Conservation (phyloP, 2,329 filamentous ascomycete genomes). For the Penicillium sp. region DNA sequence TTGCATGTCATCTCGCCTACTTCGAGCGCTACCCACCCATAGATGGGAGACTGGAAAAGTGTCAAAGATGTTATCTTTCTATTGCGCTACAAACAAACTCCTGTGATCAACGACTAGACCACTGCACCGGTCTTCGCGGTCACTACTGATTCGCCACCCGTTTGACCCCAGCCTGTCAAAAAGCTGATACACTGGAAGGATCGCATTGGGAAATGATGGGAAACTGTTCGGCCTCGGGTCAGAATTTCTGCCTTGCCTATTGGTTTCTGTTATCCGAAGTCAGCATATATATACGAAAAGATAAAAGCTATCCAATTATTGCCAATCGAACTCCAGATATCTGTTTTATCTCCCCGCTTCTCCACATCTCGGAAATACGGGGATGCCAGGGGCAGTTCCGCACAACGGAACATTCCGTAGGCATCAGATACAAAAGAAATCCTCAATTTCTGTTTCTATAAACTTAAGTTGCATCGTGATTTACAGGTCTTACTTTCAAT, state of each 20-base stretch:
- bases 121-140: neutral
- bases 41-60: too few species aligned
- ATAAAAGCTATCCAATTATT: too few species aligned
- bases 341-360: too few species aligned
- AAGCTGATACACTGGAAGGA: too few species aligned
- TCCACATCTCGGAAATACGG: neutral
- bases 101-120: neutral
- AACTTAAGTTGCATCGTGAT: neutral
- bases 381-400: neutral
- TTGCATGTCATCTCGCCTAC: neutral
- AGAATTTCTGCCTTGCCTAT: too few species aligned
- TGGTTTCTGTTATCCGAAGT: too few species aligned
- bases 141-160: too few species aligned
- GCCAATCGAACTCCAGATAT: too few species aligned
- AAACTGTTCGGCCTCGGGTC: too few species aligned
- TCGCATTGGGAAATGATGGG: too few species aligned
- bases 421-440: constrained; percentile 1
- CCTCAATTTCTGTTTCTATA: neutral
- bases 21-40: neutral
- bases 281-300: too few species aligned
- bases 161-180: too few species aligned
- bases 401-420: constrained; percentile 5
- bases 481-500: neutral
- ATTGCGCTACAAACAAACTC: neutral
- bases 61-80: neutral